These are phyloP conservation scores for Lipomyces kockii DNA, from an alignment of 805 yeast species.

Conservation along the genomic window DNA sequence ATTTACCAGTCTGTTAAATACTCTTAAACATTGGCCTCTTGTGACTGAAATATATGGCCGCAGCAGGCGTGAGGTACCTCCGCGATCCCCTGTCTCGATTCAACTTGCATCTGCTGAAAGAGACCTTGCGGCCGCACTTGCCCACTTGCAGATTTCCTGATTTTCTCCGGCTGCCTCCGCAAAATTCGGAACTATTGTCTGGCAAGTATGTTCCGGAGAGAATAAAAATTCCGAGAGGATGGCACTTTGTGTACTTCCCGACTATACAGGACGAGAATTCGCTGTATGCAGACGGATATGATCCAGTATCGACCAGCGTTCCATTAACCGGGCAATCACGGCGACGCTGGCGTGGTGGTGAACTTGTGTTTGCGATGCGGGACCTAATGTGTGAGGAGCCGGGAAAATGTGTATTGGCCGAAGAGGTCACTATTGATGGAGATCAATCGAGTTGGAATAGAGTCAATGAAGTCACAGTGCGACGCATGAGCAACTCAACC, in stretches of 20 bases:
- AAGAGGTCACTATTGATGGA: background rate
- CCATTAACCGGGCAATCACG: constrained; percentile 9
- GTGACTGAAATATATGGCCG: background rate
- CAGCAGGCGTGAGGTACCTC: constrained; percentile 6
- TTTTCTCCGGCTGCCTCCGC: constrained; percentile 13
- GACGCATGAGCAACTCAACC: constrained; percentile 11
- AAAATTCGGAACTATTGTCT: background rate
- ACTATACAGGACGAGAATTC: constrained; percentile 9
- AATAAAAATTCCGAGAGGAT: constrained; percentile 22
- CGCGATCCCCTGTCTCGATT: constrained; percentile 24
- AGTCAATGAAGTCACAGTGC: constrained; percentile 14
- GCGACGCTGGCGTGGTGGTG: constrained; percentile 34
- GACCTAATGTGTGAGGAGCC: constrained; percentile 11
- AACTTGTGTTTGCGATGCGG: constrained; percentile 12
- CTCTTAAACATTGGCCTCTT: background rate
- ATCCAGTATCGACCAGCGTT: constrained; percentile 10
- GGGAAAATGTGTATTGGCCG: constrained; percentile 12
- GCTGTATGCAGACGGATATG: constrained; percentile 31
- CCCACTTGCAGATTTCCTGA: constrained; percentile 29
- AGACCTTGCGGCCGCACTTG: constrained; percentile 27
- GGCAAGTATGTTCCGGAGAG: background rate
- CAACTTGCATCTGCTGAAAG: constrained; percentile 20
- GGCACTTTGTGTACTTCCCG: constrained; percentile 35
- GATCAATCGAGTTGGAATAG: background rate
- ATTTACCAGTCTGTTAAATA: background rate